Conservation (phyloP, 345 rosid genomes). For the Eucalyptus leucophloia region DNA sequence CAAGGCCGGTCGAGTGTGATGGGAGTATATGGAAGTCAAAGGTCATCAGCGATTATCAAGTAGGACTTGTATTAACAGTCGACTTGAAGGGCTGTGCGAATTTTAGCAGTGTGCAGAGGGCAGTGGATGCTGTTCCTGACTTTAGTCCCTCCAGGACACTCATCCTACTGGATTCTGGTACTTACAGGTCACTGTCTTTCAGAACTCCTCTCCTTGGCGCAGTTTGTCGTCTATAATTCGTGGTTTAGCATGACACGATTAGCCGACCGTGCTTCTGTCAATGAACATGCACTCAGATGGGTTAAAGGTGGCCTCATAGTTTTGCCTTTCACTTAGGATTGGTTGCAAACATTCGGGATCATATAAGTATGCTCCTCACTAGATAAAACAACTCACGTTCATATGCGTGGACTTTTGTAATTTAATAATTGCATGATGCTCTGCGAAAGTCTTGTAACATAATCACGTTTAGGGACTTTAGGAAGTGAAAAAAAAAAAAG, state of each 20-base stretch:
- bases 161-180: constrained; percentile 52
- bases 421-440: not conserved
- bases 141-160: constrained; percentile 36
- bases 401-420: not conserved
- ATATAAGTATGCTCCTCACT: not conserved
- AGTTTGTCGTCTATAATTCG: not conserved
- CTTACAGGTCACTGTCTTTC: constrained; percentile 43
- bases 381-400: not conserved
- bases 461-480: not conserved
- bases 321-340: not conserved
- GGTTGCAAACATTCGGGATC: not conserved
- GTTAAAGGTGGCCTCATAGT: not conserved
- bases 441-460: not conserved
- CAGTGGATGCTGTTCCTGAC: constrained; percentile 61
- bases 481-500: not conserved
- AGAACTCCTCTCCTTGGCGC: not conserved
- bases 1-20: constrained; percentile 10
- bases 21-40: constrained; percentile 8
- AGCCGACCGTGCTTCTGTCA: not conserved
- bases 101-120: constrained; percentile 61
- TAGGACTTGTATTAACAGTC: constrained; percentile 46
- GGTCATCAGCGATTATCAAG: constrained; percentile 1
- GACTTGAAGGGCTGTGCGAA: constrained; percentile 54
- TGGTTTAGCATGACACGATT: not conserved
- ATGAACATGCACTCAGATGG: not conserved